These are phyloP conservation scores for Cymbopogon flexuosus DNA, from an alignment of 202 grass and related monocot genomes.

Conservation along the genomic window DNA sequence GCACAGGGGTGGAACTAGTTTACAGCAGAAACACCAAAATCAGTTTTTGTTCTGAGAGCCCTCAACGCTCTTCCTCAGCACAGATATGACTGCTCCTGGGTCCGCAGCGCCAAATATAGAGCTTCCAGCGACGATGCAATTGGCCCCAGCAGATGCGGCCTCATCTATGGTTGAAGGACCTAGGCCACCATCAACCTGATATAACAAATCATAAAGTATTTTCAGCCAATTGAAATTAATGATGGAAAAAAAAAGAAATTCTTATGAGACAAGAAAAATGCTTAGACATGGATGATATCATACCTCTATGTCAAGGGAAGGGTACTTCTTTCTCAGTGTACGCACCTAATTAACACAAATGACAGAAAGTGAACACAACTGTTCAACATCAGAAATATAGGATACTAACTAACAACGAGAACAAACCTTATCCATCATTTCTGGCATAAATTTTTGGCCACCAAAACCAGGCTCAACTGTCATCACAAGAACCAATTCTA, in stretches of 20 bases:
- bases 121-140: constrained; percentile 93
- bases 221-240: not conserved
- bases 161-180: constrained; percentile 79
- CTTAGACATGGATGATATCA: not conserved
- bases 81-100: constrained; percentile 63
- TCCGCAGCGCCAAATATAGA: constrained; percentile 72
- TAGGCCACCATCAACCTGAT: constrained; percentile 85
- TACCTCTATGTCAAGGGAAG: constrained; percentile 96
- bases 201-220: not conserved
- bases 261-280: not conserved
- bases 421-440: constrained; percentile 71
- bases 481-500: constrained; percentile 94
- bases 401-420: not conserved
- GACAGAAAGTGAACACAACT: constrained; percentile 8
- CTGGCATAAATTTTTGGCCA: constrained; percentile 78
- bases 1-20: not conserved
- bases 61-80: constrained; percentile 68
- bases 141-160: constrained; percentile 78
- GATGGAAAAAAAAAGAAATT: not conserved
- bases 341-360: constrained; percentile 46
- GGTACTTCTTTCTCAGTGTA: constrained; percentile 81
- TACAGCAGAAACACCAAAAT: constrained; percentile 29
- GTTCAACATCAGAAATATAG: not conserved
- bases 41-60: constrained; percentile 48
- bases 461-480: constrained; percentile 99